phyloP scores from a whole-genome alignment of 352 stramenopile genomes.

The Phytophthora lateralis region DNA sequence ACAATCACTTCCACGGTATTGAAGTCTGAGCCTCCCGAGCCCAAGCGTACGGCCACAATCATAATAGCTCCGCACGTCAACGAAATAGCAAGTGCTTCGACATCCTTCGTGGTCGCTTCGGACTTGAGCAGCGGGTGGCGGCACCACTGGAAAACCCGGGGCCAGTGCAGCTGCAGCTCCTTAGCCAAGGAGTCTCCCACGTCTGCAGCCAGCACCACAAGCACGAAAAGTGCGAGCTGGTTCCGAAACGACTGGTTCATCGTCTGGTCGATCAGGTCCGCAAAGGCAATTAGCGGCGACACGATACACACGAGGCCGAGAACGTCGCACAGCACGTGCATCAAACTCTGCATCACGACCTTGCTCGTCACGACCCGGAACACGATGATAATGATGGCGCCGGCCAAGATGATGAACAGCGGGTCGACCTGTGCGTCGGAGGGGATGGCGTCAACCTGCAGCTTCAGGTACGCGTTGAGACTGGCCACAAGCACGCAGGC shows the following conservation, averaged over 20 bases:
- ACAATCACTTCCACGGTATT: constrained; percentile 42
- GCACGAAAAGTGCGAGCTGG: constrained; percentile 54
- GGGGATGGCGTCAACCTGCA: constrained; percentile 39
- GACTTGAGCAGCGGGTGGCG: constrained; percentile 30
- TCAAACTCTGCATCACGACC: constrained; percentile 49
- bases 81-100: constrained; percentile 42
- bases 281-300: constrained; percentile 47
- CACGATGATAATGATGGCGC: constrained; percentile 43
- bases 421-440: constrained; percentile 45
- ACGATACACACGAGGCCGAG: constrained; percentile 47
- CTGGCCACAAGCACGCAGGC: constrained; percentile 49
- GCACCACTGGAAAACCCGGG: constrained; percentile 26
- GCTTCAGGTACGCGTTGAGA: constrained; percentile 59
- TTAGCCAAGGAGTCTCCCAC: constrained; percentile 38
- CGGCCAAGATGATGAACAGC: constrained; percentile 53
- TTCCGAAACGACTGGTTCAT: constrained; percentile 38
- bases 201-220: constrained; percentile 52
- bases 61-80: constrained; percentile 41
- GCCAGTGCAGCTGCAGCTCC: constrained; percentile 34
- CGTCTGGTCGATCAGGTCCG: constrained; percentile 48
- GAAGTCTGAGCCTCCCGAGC: constrained; percentile 26
- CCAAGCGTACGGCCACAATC: constrained; percentile 37
- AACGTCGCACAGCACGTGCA: constrained; percentile 47
- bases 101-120: constrained; percentile 24
- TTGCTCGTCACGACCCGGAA: constrained; percentile 60